These are phyloP conservation scores for Candida lessepsii DNA, from an alignment of 805 yeast species.

Conservation along the genomic window DNA sequence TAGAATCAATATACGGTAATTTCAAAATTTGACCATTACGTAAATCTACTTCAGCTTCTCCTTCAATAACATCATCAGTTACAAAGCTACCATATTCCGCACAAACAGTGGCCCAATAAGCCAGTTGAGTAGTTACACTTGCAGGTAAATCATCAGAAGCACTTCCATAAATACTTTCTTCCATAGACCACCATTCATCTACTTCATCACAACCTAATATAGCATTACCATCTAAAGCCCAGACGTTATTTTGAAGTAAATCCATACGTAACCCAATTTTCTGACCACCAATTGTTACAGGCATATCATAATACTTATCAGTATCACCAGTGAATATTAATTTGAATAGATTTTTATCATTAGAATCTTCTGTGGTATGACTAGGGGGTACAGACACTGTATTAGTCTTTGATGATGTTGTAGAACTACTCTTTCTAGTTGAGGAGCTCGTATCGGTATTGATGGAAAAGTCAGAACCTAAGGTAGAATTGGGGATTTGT, in stretches of 20 bases:
- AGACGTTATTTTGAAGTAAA: slow-evolving; percentile 35
- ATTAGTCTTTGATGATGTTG: background rate
- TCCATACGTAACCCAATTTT: slow-evolving; percentile 27
- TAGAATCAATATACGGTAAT: slow-evolving; percentile 30
- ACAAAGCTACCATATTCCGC: slow-evolving; percentile 26
- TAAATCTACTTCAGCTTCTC: slow-evolving; percentile 17
- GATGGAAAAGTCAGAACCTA: slow-evolving; percentile 15
- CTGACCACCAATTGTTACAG: slow-evolving; percentile 15
- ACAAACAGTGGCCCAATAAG: slow-evolving; percentile 27
- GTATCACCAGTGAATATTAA: slow-evolving; percentile 12
- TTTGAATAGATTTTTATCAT: slow-evolving; percentile 11
- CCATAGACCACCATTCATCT: slow-evolving; percentile 19
- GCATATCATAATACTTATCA: slow-evolving; percentile 11
- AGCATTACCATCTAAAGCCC: slow-evolving; percentile 32
- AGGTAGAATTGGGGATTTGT: slow-evolving; percentile 15
- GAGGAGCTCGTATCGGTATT: slow-evolving; percentile 11
- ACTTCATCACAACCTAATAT: slow-evolving; percentile 26
- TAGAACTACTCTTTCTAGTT: background rate
- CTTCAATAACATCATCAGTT: slow-evolving; percentile 8
- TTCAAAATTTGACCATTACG: slow-evolving; percentile 2
- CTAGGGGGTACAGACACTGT: slow-evolving; percentile 1
- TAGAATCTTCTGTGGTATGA: slow-evolving; percentile 11
- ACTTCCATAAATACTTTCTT: slow-evolving; percentile 10
- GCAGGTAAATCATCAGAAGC: slow-evolving; percentile 9
- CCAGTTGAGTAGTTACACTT: slow-evolving; percentile 19